phyloP scores from a whole-genome alignment of 352 stramenopile genomes.

The Phytopythium delawarense region DNA sequence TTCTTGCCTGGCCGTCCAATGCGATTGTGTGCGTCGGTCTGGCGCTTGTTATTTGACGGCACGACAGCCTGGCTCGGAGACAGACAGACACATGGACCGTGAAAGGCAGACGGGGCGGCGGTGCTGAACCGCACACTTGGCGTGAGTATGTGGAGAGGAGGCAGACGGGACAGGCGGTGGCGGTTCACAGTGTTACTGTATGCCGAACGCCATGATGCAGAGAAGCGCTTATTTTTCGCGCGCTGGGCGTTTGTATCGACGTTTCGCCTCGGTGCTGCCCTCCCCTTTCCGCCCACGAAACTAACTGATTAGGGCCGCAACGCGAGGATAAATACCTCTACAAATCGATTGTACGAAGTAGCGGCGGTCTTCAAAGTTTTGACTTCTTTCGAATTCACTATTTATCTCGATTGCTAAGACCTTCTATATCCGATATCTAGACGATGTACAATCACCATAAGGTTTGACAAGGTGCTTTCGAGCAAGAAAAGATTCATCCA shows the following conservation, averaged over 20 bases:
- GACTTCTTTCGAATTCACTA: no score
- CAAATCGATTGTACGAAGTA: neutral
- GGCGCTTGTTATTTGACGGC: neutral
- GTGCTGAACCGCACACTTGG: neutral
- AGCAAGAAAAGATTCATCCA: neutral
- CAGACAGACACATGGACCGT: neutral
- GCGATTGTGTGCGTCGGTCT: neutral
- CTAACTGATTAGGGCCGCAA: neutral
- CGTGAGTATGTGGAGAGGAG: neutral
- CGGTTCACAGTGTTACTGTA: neutral
- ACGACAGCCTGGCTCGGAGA: neutral
- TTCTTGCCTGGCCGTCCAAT: neutral
- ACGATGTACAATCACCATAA: neutral
- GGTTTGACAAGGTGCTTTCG: neutral
- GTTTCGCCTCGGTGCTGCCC: neutral
- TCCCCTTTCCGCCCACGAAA: neutral
- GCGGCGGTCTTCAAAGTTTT: no score
- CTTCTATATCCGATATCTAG: neutral
- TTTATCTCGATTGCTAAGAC: neutral
- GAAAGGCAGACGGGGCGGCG: neutral
- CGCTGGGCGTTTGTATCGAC: neutral
- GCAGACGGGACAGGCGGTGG: neutral
- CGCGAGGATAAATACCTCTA: neutral
- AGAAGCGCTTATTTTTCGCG: neutral
- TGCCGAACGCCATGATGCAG: neutral